Evolutionary conservation across 2,329 filamentous ascomycete species (phyloP).

Genomic region (Dothideomycetes sp.): DNA sequence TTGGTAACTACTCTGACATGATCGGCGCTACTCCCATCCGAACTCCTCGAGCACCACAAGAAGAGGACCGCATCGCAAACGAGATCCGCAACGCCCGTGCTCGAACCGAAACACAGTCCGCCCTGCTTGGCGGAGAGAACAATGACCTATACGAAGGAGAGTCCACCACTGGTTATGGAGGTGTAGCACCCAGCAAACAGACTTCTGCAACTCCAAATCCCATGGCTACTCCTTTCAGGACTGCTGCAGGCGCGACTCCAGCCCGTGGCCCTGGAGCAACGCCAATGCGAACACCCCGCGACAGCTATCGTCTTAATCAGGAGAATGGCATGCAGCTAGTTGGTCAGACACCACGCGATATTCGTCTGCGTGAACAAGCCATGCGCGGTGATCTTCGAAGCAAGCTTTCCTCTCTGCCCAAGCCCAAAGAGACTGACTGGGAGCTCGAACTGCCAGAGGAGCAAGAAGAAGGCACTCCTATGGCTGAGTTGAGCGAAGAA

Average conservation of each 20-base stretch:
- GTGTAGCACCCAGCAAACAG: slow-evolving; percentile 69
- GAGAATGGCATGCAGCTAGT: slow-evolving; percentile 57
- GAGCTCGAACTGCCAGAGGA: slow-evolving; percentile 88
- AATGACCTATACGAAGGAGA: slow-evolving; percentile 73
- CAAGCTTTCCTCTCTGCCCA: slow-evolving; percentile 73
- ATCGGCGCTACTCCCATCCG: slow-evolving; percentile 78
- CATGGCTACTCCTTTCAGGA: slow-evolving; percentile 76
- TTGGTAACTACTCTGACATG: slow-evolving; percentile 76
- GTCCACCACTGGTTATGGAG: slow-evolving; percentile 78
- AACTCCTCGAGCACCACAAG: slow-evolving; percentile 79
- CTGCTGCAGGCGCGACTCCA: slow-evolving; percentile 50
- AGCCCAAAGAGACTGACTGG: slow-evolving; percentile 88
- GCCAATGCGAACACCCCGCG: slow-evolving; percentile 76
- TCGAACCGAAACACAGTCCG: slow-evolving; percentile 87
- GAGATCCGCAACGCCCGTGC: slow-evolving; percentile 91
- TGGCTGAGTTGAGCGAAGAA: slow-evolving; percentile 47
- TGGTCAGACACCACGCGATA: slow-evolving; percentile 65
- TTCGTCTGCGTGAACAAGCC: slow-evolving; percentile 59
- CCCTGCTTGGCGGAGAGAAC: slow-evolving; percentile 85
- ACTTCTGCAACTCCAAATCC: slow-evolving; percentile 87
- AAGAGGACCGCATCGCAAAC: slow-evolving; percentile 93
- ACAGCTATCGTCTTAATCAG: slow-evolving; percentile 74
- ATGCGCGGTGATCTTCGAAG: slow-evolving; percentile 57
- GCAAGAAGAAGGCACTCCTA: slow-evolving; percentile 45
- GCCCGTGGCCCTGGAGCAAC: slow-evolving; percentile 59